phyloP scores from a whole-genome alignment of 306 rosid species.

The Cicer pinnatifidum region DNA sequence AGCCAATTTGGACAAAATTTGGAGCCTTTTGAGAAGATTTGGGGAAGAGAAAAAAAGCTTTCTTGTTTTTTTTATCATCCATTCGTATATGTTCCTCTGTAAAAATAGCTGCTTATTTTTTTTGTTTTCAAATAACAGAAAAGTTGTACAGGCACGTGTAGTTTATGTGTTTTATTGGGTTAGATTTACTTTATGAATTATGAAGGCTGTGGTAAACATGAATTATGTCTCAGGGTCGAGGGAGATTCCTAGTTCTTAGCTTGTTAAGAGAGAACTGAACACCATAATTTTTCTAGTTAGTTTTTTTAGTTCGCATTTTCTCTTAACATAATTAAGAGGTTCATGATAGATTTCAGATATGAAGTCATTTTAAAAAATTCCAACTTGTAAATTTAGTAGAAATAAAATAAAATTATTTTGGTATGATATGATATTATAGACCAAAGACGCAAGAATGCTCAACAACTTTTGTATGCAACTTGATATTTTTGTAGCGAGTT shows the following conservation, averaged over 20 bases:
- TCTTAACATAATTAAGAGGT: not conserved
- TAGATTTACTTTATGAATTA: constrained; percentile 34
- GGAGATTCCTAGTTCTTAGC: constrained; percentile 18
- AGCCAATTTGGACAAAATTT: too few species aligned
- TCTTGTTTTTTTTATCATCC: constrained; percentile 34
- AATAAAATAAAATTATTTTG: too few species aligned
- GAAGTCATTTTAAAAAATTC: not conserved
- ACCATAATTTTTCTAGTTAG: not conserved
- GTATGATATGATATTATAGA: not conserved
- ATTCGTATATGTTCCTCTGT: constrained; percentile 38
- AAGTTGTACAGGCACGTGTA: constrained; percentile 83
- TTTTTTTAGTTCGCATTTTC: not conserved
- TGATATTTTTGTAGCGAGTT: too few species aligned
- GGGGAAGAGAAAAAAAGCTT: too few species aligned
- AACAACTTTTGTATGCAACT: not conserved
- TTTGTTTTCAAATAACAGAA: constrained; percentile 55
- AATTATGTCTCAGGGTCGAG: not conserved
- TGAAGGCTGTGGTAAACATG: not conserved
- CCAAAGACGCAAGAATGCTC: not conserved
- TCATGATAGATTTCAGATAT: not conserved
- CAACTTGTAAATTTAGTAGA: too few species aligned
- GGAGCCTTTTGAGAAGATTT: too few species aligned
- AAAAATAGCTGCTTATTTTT: constrained; percentile 43
- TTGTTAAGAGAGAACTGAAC: not conserved
- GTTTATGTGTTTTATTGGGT: constrained; percentile 48